These are phyloP conservation scores for Eucalyptus polybractea DNA, from an alignment of 345 rosid genomes.

Conservation along the genomic window DNA sequence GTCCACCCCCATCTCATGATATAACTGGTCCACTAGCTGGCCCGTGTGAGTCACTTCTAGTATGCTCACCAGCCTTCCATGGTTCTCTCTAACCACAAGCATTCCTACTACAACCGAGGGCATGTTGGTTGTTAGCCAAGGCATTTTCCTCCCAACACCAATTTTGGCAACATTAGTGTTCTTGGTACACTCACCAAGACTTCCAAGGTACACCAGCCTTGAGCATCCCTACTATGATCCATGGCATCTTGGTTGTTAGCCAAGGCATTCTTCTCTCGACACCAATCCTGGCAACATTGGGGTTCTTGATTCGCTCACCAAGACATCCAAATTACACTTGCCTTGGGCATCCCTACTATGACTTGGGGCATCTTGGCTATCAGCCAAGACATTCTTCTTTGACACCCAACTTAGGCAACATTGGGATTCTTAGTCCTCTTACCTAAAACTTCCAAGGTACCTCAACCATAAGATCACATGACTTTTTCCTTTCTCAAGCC, in stretches of 20 bases:
- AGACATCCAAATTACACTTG: background rate
- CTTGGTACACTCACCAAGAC: no score
- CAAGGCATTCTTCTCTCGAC: background rate
- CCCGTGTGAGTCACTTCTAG: background rate
- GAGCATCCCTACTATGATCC: background rate
- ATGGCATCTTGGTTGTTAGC: no score
- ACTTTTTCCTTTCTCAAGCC: background rate
- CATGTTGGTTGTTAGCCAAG: background rate
- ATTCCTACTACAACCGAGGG: background rate
- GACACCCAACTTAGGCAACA: no score
- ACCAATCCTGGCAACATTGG: background rate
- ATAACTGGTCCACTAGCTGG: background rate
- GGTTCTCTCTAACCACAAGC: background rate
- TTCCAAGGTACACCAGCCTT: background rate
- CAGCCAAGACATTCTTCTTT: no score
- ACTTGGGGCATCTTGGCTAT: accelerated
- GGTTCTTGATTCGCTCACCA: accelerated
- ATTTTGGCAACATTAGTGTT: no score
- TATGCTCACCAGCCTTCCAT: background rate
- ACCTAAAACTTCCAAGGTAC: no score
- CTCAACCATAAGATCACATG: no score
- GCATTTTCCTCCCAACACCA: background rate
- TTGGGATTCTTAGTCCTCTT: no score
- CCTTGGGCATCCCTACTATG: background rate
- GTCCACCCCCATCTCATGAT: background rate